Evolutionary conservation across 441 rosid genomes (phyloP).

Genomic region (Adansonia madagascariensis): DNA sequence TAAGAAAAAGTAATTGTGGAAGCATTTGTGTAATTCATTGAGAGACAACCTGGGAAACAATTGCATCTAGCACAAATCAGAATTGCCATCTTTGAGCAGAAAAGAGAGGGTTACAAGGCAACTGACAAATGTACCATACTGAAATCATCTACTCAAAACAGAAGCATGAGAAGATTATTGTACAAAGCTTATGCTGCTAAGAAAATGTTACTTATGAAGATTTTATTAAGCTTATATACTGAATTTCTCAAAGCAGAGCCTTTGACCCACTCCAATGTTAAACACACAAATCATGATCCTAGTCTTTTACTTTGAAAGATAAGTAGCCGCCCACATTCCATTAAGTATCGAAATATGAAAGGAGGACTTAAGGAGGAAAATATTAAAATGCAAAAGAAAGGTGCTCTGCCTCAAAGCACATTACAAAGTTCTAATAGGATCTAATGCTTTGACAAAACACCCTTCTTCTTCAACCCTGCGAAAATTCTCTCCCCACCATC

Average conservation of each 20-base stretch:
- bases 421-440: not conserved
- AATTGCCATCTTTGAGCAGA: constrained; percentile 7
- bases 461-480: not conserved
- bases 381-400: not conserved
- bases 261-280: constrained; percentile 5
- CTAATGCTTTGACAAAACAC: not conserved
- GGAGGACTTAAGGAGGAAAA: not conserved
- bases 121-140: not conserved
- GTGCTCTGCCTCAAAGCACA: not conserved
- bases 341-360: not conserved
- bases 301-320: constrained; percentile 14
- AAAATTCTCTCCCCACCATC: not conserved
- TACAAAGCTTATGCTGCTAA: not conserved
- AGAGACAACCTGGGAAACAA: constrained; percentile 8
- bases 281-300: not conserved
- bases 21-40: constrained; percentile 9
- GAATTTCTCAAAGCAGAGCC: constrained; percentile 7
- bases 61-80: not conserved
- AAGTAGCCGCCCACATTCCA: not conserved
- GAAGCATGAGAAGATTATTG: not conserved
- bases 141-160: not conserved
- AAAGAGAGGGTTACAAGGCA: constrained; percentile 7
- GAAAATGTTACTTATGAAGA: not conserved
- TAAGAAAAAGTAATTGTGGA: not conserved
- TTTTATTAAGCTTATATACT: not conserved